phyloP scores from a whole-genome alignment of 2,329 filamentous ascomycete species.

The Ophiostoma perfectum region DNA sequence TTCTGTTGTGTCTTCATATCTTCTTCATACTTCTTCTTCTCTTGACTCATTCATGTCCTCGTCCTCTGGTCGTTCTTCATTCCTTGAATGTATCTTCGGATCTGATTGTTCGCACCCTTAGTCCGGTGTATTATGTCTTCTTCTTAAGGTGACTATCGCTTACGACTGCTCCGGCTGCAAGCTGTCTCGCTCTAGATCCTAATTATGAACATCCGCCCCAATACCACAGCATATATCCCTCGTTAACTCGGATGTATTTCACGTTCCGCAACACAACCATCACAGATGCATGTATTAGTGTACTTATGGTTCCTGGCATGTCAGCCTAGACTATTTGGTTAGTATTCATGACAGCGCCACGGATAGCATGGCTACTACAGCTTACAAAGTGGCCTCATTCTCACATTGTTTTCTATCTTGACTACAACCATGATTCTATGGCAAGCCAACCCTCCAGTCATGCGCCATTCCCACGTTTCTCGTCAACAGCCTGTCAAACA shows the following conservation, averaged over 20 bases:
- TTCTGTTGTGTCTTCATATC: too few relatives aligned
- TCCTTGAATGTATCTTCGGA: too few relatives aligned
- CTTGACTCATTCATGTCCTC: too few relatives aligned
- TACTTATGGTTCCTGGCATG: neutral
- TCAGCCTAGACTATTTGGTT: neutral
- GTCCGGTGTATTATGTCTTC: neutral
- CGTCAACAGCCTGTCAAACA: neutral
- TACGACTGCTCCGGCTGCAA: too few relatives aligned
- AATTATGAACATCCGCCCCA: neutral
- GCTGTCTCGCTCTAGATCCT: too few relatives aligned
- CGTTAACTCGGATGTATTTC: neutral
- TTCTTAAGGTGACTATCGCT: too few relatives aligned
- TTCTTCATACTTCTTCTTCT: too few relatives aligned
- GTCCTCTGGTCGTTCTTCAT: too few relatives aligned
- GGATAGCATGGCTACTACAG: neutral
- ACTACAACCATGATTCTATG: neutral
- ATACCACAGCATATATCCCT: neutral
- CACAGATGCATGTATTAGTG: neutral
- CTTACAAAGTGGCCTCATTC: neutral
- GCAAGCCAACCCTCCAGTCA: neutral
- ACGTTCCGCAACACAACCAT: neutral
- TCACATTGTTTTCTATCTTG: neutral
- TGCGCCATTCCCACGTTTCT: constrained; percentile 5
- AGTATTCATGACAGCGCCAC: neutral
- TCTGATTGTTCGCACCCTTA: too few relatives aligned